Percentiles rank a stretch among this genome's conserved stretches.
Conservation (phyloP, 1,284 basidiomycete genomes). For the Puccinia horiana region DNA sequence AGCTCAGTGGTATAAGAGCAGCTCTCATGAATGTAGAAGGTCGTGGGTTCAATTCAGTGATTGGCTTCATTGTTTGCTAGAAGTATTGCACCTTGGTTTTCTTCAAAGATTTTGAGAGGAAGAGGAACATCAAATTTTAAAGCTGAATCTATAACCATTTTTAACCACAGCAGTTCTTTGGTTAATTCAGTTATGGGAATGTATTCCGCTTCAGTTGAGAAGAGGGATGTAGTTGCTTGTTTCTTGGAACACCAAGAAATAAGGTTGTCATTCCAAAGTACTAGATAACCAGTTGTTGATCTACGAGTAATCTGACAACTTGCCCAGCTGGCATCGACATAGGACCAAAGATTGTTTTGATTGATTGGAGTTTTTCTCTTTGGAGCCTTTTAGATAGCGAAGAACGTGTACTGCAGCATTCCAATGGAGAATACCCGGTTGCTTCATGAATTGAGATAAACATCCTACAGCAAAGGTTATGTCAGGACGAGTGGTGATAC, state of each 20-base stretch:
- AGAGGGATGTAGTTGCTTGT: constrained; percentile 59
- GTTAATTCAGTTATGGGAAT: too few relatives aligned
- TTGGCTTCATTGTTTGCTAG: constrained; percentile 51
- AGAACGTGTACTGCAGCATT: neutral
- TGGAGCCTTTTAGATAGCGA: neutral
- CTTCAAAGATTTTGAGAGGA: constrained; percentile 51
- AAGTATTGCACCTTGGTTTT: constrained; percentile 56
- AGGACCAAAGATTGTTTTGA: constrained; percentile 55
- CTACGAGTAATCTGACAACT: constrained; percentile 55
- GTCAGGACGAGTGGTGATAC: constrained; percentile 2
- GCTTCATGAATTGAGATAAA: neutral
- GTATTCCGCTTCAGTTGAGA: too few relatives aligned
- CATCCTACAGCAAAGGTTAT: neutral
- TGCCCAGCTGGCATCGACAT: too few relatives aligned
- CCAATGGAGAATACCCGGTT: constrained; percentile 7
- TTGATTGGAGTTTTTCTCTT: neutral
- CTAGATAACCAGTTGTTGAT: constrained; percentile 61
- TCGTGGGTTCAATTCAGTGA: too few relatives aligned
- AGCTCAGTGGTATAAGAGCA: too few relatives aligned
- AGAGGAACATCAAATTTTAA: constrained; percentile 47
- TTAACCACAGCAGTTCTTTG: constrained; percentile 62
- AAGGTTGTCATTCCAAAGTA: constrained; percentile 56
- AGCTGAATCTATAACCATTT: constrained; percentile 54
- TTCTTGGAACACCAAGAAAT: constrained; percentile 61
- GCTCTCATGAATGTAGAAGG: too few relatives aligned